Percentiles rank a stretch among this genome's conserved stretches.
These are phyloP conservation scores for Halenospora varia DNA, from an alignment of 495 filamentous ascomycete species.

Conservation along the genomic window DNA sequence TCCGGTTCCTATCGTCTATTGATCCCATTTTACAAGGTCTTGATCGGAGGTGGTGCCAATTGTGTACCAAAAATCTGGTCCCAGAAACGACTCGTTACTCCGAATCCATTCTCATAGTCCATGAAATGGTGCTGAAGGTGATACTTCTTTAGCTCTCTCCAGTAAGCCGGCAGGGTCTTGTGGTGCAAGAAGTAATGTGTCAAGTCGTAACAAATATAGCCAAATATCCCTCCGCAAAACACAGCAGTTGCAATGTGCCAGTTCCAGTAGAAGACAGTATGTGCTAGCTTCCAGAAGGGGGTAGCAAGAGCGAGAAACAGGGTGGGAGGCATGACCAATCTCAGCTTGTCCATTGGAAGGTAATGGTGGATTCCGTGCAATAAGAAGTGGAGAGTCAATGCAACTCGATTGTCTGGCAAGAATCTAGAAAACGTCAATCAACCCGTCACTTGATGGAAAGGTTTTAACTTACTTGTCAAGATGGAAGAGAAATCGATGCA, in stretches of 20 bases:
- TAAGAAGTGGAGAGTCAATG: slow-evolving; percentile 84
- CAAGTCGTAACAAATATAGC: slow-evolving; percentile 93
- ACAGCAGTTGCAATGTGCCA: slow-evolving; percentile 74
- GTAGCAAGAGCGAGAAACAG: slow-evolving; percentile 80
- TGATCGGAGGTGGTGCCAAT: slow-evolving; percentile 41
- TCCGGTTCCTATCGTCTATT: background rate
- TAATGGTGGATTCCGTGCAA: slow-evolving; percentile 98
- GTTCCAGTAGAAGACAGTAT: slow-evolving; percentile 76
- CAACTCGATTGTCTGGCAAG: slow-evolving; percentile 89
- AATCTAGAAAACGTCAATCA: slow-evolving; percentile 42
- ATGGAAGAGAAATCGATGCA: slow-evolving; percentile 95
- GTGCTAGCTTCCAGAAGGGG: slow-evolving; percentile 93
- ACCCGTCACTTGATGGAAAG: background rate
- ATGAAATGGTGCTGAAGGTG: slow-evolving; percentile 96
- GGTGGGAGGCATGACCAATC: slow-evolving; percentile 95
- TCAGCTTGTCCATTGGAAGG: slow-evolving; percentile 94
- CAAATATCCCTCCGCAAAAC: slow-evolving; percentile 89
- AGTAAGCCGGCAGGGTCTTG: slow-evolving; percentile 83
- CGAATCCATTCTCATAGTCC: slow-evolving; percentile 96
- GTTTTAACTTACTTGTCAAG: slow-evolving; percentile 67
- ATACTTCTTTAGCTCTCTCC: slow-evolving; percentile 88
- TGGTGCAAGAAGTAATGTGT: slow-evolving; percentile 99
- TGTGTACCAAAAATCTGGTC: slow-evolving; percentile 89
- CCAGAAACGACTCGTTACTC: slow-evolving; percentile 98
- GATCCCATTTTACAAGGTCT: slow-evolving; percentile 8